Conservation (phyloP, 345 rosid species). For the Tarenaya hassleriana region DNA sequence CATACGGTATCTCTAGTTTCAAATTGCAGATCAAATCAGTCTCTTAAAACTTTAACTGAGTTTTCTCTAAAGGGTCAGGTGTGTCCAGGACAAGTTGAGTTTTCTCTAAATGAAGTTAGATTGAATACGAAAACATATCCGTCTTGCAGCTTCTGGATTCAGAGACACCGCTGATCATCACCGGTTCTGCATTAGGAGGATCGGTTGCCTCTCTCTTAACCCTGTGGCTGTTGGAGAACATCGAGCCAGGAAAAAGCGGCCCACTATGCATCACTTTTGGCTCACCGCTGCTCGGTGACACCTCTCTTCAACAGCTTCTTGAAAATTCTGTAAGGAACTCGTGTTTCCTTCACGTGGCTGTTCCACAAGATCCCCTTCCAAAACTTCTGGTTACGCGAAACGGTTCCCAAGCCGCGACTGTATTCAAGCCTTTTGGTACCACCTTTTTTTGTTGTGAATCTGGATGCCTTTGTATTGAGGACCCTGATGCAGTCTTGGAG, state of each 20-base stretch:
- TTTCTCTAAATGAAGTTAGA: too few species aligned
- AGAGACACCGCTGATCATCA: constrained; percentile 32
- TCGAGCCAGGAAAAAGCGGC: constrained; percentile 18
- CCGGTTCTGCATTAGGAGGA: constrained; percentile 61
- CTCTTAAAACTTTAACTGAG: too few species aligned
- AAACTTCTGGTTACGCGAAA: constrained; percentile 15
- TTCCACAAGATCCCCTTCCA: constrained; percentile 34
- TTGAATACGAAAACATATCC: not conserved
- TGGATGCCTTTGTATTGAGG: constrained; percentile 41
- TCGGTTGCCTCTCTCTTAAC: constrained; percentile 66
- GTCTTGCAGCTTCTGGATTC: not conserved
- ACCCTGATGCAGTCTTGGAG: constrained; percentile 32
- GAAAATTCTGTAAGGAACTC: constrained; percentile 35
- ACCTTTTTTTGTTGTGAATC: constrained; percentile 37
- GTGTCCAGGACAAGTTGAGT: too few species aligned
- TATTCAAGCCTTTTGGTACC: constrained; percentile 50
- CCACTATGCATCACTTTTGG: constrained; percentile 75
- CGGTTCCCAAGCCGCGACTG: not conserved
- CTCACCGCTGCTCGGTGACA: constrained; percentile 47
- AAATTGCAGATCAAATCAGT: too few species aligned
- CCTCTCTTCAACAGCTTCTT: constrained; percentile 31
- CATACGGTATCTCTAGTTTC: too few species aligned
- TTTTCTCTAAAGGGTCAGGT: too few species aligned
- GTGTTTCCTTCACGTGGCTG: constrained; percentile 51
- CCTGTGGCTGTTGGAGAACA: constrained; percentile 43